Conservation (phyloP, 495 filamentous ascomycete genomes). For the Bryoglossum gracile region DNA sequence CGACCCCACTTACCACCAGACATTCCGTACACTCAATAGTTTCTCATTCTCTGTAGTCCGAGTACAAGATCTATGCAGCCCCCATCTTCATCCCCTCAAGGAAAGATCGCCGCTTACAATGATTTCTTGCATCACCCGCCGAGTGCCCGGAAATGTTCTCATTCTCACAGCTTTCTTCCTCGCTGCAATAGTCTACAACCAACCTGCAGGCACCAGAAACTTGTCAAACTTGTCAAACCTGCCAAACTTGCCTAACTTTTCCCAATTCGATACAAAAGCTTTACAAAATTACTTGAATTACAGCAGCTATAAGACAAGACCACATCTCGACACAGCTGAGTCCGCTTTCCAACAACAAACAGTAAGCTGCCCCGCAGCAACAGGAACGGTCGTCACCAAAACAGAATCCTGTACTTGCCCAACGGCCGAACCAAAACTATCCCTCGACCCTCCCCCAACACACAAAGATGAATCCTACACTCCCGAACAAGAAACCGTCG, state of each 20-base stretch:
- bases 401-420: background rate
- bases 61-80: too few relatives aligned
- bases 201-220: too few relatives aligned
- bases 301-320: background rate
- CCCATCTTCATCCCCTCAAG: too few relatives aligned
- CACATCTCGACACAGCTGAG: background rate
- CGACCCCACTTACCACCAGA: too few relatives aligned
- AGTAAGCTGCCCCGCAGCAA: background rate
- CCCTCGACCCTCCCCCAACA: background rate
- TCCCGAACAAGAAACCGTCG: constrained; percentile 9
- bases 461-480: background rate
- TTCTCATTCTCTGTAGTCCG: too few relatives aligned
- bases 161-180: background rate
- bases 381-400: background rate
- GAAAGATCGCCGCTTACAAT: too few relatives aligned
- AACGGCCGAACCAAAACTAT: too few relatives aligned
- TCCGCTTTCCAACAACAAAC: background rate
- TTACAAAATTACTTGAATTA: background rate
- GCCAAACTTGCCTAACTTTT: too few relatives aligned
- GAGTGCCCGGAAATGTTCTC: background rate
- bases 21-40: too few relatives aligned
- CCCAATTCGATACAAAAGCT: background rate
- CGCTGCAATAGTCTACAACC: too few relatives aligned
- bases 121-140: too few relatives aligned
- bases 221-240: too few relatives aligned